Evolutionary conservation across 306 rosid genomes (phyloP).

Genomic region (Prunus dulcis): DNA sequence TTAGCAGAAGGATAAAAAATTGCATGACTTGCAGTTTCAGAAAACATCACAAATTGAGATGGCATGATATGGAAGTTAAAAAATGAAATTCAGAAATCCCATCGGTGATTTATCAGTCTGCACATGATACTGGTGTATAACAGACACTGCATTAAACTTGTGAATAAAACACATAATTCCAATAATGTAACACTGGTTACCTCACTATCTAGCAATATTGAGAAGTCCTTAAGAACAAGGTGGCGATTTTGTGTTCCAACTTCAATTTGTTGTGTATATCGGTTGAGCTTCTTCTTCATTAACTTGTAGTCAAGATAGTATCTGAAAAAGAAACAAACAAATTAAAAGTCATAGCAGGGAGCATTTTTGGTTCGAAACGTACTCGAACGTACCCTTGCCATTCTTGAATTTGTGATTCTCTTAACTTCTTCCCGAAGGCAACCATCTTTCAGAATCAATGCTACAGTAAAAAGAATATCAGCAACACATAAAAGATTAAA

Average conservation of each 20-base stretch:
- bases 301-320: constrained; percentile 71
- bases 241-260: constrained; percentile 55
- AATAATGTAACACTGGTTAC: constrained; percentile 19
- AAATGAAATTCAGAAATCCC: background rate
- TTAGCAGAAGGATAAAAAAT: background rate
- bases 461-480: constrained; percentile 2
- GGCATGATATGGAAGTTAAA: background rate
- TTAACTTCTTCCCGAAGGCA: constrained; percentile 78
- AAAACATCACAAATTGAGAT: background rate
- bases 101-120: background rate
- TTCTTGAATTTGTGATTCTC: constrained; percentile 82
- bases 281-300: constrained; percentile 78
- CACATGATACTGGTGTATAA: no score
- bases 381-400: constrained; percentile 61
- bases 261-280: constrained; percentile 58
- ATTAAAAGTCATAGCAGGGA: background rate
- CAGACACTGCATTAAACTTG: no score
- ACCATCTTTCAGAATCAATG: constrained; percentile 50
- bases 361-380: background rate
- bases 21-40: background rate
- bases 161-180: no score
- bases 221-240: constrained; percentile 70
- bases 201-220: constrained; percentile 65
- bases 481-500: background rate
- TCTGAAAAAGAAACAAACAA: constrained; percentile 32